phyloP scores from a whole-genome alignment of 257 asterid species.

The Cordia subcordata region DNA sequence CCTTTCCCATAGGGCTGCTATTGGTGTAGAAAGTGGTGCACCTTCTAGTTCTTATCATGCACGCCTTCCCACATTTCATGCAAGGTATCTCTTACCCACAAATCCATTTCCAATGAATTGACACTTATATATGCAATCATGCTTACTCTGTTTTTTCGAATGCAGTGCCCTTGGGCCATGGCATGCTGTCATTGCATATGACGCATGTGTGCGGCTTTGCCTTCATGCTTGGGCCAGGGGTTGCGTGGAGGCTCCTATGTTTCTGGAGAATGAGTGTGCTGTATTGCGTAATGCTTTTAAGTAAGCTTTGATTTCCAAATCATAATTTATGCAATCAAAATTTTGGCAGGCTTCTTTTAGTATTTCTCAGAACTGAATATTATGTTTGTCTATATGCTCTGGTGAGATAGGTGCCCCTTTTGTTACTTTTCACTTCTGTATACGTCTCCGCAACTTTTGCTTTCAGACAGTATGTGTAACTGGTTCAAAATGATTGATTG shows the following conservation, averaged over 20 bases:
- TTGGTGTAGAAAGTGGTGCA: constrained; percentile 30
- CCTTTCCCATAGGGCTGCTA: constrained; percentile 22
- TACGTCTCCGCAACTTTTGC: too few species aligned
- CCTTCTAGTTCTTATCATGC: constrained; percentile 29
- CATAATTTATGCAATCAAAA: not conserved
- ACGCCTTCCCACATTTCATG: constrained; percentile 48
- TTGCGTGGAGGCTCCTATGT: constrained; percentile 56
- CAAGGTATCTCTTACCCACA: constrained; percentile 25
- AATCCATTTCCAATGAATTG: not conserved
- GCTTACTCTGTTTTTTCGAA: constrained; percentile 6
- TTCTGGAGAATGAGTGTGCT: constrained; percentile 46
- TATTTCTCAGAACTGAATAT: not conserved
- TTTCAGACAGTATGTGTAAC: too few species aligned
- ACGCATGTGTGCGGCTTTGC: constrained; percentile 54
- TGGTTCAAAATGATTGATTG: too few species aligned
- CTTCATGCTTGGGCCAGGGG: constrained; percentile 59
- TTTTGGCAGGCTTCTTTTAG: not conserved
- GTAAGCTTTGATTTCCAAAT: constrained; percentile 14
- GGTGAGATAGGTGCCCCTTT: too few species aligned
- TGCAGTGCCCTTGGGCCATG: constrained; percentile 49
- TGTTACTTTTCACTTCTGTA: too few species aligned
- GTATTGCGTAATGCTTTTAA: constrained; percentile 39
- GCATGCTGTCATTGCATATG: constrained; percentile 49
- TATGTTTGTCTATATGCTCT: too few species aligned
- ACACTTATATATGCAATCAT: constrained; percentile 3